A percentile compares a stretch with the other conserved stretches of the same genome.
Conservation (phyloP, 2,329 filamentous ascomycete genomes). For the Monosporascus sp. region DNA sequence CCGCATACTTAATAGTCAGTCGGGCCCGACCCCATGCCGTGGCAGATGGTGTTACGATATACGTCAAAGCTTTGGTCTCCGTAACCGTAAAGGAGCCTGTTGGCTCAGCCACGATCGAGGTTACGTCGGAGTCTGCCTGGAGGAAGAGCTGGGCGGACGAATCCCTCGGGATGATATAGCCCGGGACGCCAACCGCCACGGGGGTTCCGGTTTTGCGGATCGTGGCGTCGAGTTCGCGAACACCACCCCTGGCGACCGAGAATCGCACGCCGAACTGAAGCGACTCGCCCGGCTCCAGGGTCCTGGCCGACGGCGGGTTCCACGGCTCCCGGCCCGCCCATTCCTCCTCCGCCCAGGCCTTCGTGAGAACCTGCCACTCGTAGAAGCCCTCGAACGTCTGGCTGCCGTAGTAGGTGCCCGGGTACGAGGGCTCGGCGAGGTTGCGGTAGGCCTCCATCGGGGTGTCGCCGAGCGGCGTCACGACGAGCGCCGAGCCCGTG, state of each 20-base stretch:
- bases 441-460: conserved; percentile 52
- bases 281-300: conserved; percentile 37
- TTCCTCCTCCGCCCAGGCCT: conserved; percentile 51
- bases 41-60: conserved; percentile 37
- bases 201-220: conserved; percentile 39
- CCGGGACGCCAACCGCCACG: conserved; percentile 47
- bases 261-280: conserved; percentile 48
- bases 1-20: conserved; percentile 41
- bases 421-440: conserved; percentile 38
- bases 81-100: conserved; percentile 31
- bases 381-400: conserved; percentile 58
- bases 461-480: conserved; percentile 45
- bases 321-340: conserved; percentile 47
- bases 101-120: conserved; percentile 34
- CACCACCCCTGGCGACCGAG: conserved; percentile 36
- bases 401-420: conserved; percentile 38
- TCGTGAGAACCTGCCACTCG: conserved; percentile 51
- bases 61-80: conserved; percentile 25
- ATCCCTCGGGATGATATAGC: conserved; percentile 48
- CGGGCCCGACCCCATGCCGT: conserved; percentile 45
- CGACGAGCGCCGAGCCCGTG: conserved; percentile 46
- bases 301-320: conserved; percentile 47
- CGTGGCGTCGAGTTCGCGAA: conserved; percentile 42
- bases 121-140: conserved; percentile 33
- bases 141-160: conserved; percentile 41